These are phyloP conservation scores for Myochromella boudieri DNA, from an alignment of 768 basidiomycete genomes.

Conservation along the genomic window DNA sequence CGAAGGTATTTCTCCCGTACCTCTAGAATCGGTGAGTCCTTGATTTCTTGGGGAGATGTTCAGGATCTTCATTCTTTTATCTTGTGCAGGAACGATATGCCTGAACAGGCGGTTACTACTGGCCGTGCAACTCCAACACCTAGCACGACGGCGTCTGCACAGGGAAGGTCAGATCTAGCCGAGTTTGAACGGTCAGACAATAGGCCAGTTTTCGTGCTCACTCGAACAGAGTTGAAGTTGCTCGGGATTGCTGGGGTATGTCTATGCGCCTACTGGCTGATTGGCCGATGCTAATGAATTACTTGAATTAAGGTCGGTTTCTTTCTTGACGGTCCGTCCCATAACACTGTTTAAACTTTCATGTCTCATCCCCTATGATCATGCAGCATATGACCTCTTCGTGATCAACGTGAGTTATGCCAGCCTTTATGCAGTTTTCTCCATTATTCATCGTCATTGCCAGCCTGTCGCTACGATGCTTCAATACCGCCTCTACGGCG, in stretches of 20 bases:
- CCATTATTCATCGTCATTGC: background rate
- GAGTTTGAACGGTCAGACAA: slow-evolving; percentile 27
- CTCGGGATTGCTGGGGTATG: slow-evolving; percentile 61
- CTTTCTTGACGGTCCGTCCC: slow-evolving; percentile 61
- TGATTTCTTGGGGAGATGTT: too few relatives aligned
- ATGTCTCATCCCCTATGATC: too few relatives aligned
- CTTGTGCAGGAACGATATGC: too few relatives aligned
- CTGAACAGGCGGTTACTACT: slow-evolving; percentile 1
- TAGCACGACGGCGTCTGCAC: slow-evolving; percentile 1
- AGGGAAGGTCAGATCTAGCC: slow-evolving; percentile 18
- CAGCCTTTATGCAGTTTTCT: background rate
- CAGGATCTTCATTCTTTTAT: too few relatives aligned
- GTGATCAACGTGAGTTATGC: slow-evolving; percentile 56
- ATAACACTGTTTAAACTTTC: background rate
- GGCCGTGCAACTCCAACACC: slow-evolving; percentile 1
- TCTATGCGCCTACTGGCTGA: slow-evolving; percentile 5
- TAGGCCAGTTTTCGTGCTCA: slow-evolving; percentile 28
- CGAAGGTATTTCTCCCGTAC: too few relatives aligned
- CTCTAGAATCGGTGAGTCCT: too few relatives aligned
- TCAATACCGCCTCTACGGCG: slow-evolving; percentile 61
- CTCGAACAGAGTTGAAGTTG: slow-evolving; percentile 53
- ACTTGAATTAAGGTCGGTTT: slow-evolving; percentile 54
- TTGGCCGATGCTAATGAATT: background rate
- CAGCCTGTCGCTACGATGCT: slow-evolving; percentile 70
- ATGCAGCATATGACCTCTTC: slow-evolving; percentile 66